These are phyloP conservation scores for Vachellia collinsii DNA, from an alignment of 306 rosid genomes.

Conservation along the genomic window DNA sequence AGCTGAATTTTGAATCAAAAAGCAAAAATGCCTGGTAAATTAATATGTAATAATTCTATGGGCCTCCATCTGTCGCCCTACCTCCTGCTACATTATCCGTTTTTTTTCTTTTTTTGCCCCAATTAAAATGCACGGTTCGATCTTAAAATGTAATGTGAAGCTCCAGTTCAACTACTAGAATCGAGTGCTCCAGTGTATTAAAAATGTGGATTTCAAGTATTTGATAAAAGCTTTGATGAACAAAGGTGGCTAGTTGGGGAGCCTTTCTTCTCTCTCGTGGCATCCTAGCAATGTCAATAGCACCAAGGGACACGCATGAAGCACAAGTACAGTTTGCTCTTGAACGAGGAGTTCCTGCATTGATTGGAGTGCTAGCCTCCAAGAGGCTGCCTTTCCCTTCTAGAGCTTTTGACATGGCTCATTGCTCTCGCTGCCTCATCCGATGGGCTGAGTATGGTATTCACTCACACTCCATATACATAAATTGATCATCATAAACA, in stretches of 20 bases:
- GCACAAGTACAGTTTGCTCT: slow-evolving; percentile 86
- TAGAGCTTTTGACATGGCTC: slow-evolving; percentile 79
- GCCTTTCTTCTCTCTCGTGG: slow-evolving; percentile 66
- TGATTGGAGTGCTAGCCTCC: slow-evolving; percentile 71
- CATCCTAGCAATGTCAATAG: slow-evolving; percentile 65
- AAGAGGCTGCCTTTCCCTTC: slow-evolving; percentile 77
- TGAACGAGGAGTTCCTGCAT: slow-evolving; percentile 79
- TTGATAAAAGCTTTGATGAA: not conserved
- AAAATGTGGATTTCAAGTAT: not conserved
- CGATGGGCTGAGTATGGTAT: slow-evolving; percentile 67
- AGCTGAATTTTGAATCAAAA: not conserved
- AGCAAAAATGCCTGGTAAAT: not conserved
- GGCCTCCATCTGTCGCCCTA: not conserved
- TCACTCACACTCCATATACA: not conserved
- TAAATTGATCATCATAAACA: not conserved
- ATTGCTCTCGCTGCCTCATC: slow-evolving; percentile 89
- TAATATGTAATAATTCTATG: not conserved
- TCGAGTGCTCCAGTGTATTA: not conserved
- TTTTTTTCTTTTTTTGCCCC: not conserved
- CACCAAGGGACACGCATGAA: slow-evolving; percentile 82
- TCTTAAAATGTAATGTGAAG: not conserved
- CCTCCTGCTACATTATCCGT: not conserved
- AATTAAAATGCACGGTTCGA: not conserved
- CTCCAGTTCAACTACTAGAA: not conserved
- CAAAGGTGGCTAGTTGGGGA: slow-evolving; percentile 92